Conservation (phyloP, 352 stramenopile genomes). For the Plasmopara halstedii region DNA sequence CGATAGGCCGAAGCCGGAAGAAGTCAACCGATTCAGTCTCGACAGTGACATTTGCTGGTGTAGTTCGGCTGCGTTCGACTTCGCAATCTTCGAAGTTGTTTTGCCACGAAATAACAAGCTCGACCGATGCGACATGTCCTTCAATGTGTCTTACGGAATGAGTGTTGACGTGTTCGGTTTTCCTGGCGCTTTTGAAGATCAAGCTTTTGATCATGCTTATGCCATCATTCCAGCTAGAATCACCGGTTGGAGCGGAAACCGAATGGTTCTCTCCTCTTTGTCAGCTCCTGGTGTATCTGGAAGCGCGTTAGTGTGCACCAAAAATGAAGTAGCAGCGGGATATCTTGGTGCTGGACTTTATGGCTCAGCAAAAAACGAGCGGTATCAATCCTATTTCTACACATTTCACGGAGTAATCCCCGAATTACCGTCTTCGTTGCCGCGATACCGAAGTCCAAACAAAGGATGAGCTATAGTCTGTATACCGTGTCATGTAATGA, state of each 20-base stretch:
- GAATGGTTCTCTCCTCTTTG: constrained; percentile 4
- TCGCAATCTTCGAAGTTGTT: constrained; percentile 1
- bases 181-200: not conserved
- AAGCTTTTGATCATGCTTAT: not conserved
- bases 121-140: not conserved
- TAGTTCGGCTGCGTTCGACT: constrained; percentile 1
- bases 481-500: not conserved
- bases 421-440: constrained; percentile 21
- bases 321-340: constrained; percentile 6
- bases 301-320: constrained; percentile 21
- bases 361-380: not conserved
- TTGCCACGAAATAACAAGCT: not conserved
- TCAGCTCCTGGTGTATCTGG: constrained; percentile 17
- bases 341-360: constrained; percentile 1
- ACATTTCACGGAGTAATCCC: constrained; percentile 11
- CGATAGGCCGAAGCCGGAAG: not conserved
- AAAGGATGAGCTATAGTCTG: constrained; percentile 9
- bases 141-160: not conserved
- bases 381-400: constrained; percentile 1
- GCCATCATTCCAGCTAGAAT: constrained; percentile 2
- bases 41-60: not conserved
- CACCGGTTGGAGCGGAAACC: not conserved
- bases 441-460: constrained; percentile 17
- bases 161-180: not conserved
- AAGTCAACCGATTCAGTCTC: not conserved